A percentile compares a stretch with the other conserved stretches of the same genome.
Evolutionary conservation across 805 yeast species (phyloP).

Genomic region (Ogataea polymorpha): DNA sequence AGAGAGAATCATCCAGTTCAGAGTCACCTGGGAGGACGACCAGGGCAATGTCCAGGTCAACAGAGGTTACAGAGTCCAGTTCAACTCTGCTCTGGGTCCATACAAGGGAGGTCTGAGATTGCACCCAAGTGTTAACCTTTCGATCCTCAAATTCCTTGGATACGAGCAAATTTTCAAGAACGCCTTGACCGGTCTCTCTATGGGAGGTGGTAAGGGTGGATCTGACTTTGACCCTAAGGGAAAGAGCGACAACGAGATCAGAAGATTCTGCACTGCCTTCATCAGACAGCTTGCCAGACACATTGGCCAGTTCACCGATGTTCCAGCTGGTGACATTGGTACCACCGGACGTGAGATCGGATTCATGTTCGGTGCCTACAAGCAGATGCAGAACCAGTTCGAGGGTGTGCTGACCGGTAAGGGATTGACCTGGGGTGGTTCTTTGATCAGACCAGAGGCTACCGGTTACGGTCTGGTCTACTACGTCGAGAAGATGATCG

Average conservation of each 20-base stretch:
- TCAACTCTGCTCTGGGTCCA: slow-evolving; percentile 97
- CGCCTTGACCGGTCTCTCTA: slow-evolving; percentile 93
- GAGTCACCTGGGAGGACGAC: slow-evolving; percentile 98
- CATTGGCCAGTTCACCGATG: slow-evolving; percentile 97
- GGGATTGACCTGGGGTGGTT: slow-evolving; percentile 98
- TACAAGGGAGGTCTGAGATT: slow-evolving; percentile 98
- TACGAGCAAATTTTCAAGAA: slow-evolving; percentile 98
- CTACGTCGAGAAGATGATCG: slow-evolving; percentile 97
- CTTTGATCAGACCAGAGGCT: slow-evolving; percentile 98
- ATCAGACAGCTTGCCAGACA: slow-evolving; percentile 94
- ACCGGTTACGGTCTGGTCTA: slow-evolving; percentile 97
- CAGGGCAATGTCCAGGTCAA: slow-evolving; percentile 87
- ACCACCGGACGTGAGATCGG: slow-evolving; percentile 97
- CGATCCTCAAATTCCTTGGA: slow-evolving; percentile 93
- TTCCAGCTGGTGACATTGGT: slow-evolving; percentile 99
- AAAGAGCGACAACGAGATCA: slow-evolving; percentile 86
- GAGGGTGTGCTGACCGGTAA: slow-evolving; percentile 98
- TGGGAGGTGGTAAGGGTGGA: slow-evolving; percentile 99
- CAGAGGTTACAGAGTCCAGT: slow-evolving; percentile 97
- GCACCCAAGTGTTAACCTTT: slow-evolving; percentile 95
- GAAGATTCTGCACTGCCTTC: slow-evolving; percentile 94
- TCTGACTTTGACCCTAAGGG: slow-evolving; percentile 97
- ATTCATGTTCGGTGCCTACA: slow-evolving; percentile 95
- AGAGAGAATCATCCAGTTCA: slow-evolving; percentile 93
- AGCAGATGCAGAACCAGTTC: slow-evolving; percentile 84